Base-by-base conservation (phyloP, 371 early-diverging fungal species). In the Haplosporangium sp. region DNA sequence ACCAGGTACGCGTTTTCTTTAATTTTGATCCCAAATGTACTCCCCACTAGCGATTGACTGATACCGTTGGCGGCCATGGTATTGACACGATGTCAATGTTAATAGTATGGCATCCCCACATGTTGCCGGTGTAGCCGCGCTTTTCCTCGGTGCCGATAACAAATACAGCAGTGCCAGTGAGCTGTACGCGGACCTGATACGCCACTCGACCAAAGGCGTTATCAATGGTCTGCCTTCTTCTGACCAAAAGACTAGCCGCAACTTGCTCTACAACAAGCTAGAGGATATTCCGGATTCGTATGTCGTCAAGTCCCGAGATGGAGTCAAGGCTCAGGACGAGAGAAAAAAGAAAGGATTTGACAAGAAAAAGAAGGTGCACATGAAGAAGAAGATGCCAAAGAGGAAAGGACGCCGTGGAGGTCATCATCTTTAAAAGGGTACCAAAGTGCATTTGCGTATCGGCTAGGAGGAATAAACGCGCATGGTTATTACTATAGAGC, bases 101-200 rank as follows among this genome's bases (percentile, higher is more conserved):
- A 23, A 42, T 54, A 79, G 80, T 51, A 99, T 99, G 99, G 99
- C 99, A 40, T 84, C 95, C 5, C 99, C 99, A 13, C 99, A 99
- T 79, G 98, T 98, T 29, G 90, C 95, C 65, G 99, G 99, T 59
- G 89, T 97, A 20, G 92, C 98, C 56, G 99, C 99, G 29, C 87
- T 95, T 73, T 92, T 92, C 82, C 85, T 94, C 46, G 80, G 83
- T 13, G 60, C 64, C 1, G 73, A 69, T 18, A 37, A 50, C 21
- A 57, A 13, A 6, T 64, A 67, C n/a, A 23, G 77, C 4, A 85
- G 89, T 18, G 91, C 95, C 51, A 83, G 90, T 60, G 88, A 93
- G 41, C 86, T 97, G 72, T 94, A 95, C 83, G 80, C 86, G 53
- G 87, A 88, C 81, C 86, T 95, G 62, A 59, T 95, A 23, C 80